Evolutionary conservation across 257 asterid species (phyloP).

Genomic region (Striga asiatica): DNA sequence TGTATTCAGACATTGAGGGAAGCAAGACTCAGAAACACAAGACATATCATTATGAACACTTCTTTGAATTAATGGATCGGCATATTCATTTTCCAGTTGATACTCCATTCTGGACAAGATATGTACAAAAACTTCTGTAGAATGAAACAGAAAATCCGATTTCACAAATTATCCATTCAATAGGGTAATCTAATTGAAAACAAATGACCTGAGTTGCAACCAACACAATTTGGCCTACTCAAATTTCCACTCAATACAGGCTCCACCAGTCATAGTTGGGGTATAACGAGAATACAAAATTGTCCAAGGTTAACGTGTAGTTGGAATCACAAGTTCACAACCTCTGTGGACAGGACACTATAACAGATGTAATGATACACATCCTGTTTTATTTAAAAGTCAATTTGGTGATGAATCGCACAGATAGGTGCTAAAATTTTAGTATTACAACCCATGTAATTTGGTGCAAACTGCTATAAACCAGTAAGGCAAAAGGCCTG

Average conservation of each 20-base stretch:
- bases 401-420: not conserved
- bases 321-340: not conserved
- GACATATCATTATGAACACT: not conserved
- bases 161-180: not conserved
- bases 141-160: not conserved
- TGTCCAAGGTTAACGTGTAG: not conserved
- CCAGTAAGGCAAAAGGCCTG: too few relatives aligned
- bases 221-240: not conserved
- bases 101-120: not conserved
- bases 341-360: not conserved
- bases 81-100: not conserved
- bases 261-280: not conserved
- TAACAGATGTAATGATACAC: not conserved
- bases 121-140: not conserved
- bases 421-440: not conserved
- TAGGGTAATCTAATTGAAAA: not conserved
- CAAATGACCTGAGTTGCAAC: not conserved
- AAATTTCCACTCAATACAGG: not conserved
- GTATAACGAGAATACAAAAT: not conserved
- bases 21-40: conserved; percentile 1
- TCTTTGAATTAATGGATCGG: not conserved
- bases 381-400: not conserved
- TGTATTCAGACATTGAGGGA: not conserved
- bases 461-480: not conserved
- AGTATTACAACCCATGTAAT: not conserved